Base-by-base conservation (phyloP, 805 yeast genomes). In the Nakazawaea pomicola region DNA sequence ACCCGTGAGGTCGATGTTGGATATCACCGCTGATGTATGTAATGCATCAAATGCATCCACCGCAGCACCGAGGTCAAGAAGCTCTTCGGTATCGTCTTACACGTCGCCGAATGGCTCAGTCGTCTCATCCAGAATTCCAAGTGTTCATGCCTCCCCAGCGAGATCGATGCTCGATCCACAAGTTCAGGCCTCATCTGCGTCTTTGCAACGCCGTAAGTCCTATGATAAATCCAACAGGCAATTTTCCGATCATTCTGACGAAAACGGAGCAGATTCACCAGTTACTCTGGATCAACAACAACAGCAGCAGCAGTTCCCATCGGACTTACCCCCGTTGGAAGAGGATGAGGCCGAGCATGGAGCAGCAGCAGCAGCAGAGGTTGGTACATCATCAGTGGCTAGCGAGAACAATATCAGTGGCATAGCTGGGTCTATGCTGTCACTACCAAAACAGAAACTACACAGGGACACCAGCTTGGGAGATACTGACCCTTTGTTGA, bases 101-200 rank as follows among this genome's bases (percentile, higher is more conserved):
- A 32, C 33, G 7, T 36, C 45, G 7, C 16, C n/a, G n/a, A n/a
- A n/a, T n/a, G n/a, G n/a, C 4, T 23, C 37, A 12, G 28, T 4
- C 17, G 20, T 17, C 5, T 29, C 17, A 10, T 14, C n/a, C 12
- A 37, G 31, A 35, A 17, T 16, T 10, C 23, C 38, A 25, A 35
- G 31, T 17, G 9, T 12, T 12, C 25, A 33, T 23, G 25, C 25
- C 4, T 32, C 45, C 6, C 45, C 42, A 7, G 33, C 38, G 20
- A 43, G 30, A 16, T 39, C 46, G 18, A 33, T 39, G 43, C 28
- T 43, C 16, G 46, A 39, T 16, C 65, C 68, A 25, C 50, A 42
- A 38, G 60, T 57, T 20, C 51, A 54, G 21, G 18, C 29, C 1
- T 24, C 36, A n/a, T 38, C 41, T 8, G 41, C 41, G 6, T 32